Evolutionary conservation across 768 basidiomycete species (phyloP).

Genomic region (Leucocoprinus sp.): DNA sequence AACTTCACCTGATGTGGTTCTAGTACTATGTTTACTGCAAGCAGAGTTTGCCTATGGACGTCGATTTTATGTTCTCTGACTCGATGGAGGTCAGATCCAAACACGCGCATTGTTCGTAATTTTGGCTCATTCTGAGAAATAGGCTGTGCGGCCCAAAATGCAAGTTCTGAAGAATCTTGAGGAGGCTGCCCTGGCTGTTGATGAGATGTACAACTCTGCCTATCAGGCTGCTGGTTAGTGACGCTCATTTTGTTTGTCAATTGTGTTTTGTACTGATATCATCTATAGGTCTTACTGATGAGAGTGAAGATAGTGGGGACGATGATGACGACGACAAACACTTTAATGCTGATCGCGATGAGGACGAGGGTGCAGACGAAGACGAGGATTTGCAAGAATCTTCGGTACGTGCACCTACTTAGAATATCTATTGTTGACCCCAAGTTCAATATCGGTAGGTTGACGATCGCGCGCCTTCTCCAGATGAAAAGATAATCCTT

Average conservation of each 20-base stretch:
- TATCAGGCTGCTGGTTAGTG: slow-evolving; percentile 53
- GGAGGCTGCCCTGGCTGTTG: slow-evolving; percentile 82
- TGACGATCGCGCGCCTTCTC: slow-evolving; percentile 70
- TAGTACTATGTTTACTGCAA: slow-evolving; percentile 90
- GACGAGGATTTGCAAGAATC: slow-evolving; percentile 46
- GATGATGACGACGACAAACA: slow-evolving; percentile 53
- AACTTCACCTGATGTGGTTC: slow-evolving; percentile 1
- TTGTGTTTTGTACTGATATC: neutral
- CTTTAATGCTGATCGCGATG: slow-evolving; percentile 35
- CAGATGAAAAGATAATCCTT: slow-evolving; percentile 71
- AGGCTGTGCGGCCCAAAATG: slow-evolving; percentile 86
- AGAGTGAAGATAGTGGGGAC: slow-evolving; percentile 60
- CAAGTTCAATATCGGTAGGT: no score
- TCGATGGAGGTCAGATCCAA: slow-evolving; percentile 68
- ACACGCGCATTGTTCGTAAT: neutral
- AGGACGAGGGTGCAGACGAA: slow-evolving; percentile 60
- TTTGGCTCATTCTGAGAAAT: slow-evolving; percentile 5
- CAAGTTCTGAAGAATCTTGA: slow-evolving; percentile 64
- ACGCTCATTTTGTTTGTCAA: neutral
- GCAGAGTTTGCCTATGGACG: slow-evolving; percentile 87
- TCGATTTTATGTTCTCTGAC: slow-evolving; percentile 94
- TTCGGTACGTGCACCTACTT: slow-evolving; percentile 34
- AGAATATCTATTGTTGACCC: neutral
- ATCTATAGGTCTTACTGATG: slow-evolving; percentile 18
- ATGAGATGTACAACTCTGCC: slow-evolving; percentile 74